Evolutionary conservation across 208 protist genomes (phyloP), one percentile per base, ranked within the genome.

Genomic region (Wallacemonas sp.): DNA sequence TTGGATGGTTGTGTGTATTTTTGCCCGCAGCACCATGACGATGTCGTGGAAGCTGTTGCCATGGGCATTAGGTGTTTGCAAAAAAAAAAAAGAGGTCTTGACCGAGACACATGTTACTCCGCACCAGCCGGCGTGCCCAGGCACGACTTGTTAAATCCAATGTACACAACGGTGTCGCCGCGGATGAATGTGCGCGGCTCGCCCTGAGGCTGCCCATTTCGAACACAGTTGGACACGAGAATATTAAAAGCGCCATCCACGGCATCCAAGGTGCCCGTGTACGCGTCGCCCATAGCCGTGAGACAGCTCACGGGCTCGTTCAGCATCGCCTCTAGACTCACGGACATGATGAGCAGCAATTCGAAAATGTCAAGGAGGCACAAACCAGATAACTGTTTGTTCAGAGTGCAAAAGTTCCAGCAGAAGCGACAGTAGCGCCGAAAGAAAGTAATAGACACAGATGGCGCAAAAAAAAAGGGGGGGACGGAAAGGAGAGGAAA

Each of bases 161-260:
- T 75, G 72, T 86, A 92, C 45, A 94, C 44, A 12, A 94, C 83
- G 28, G 80, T 75, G 61, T 94, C 88, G 26, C 88, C 88, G 2
- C 88, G 76, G n/a, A 94, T 70, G 63, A 94, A 90, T 1, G 77
- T 72, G 0, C 64, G 65, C 1, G 65, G 26, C 44, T 84, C 75
- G 3, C 31, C 38, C 41, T 66, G 31, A 20, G 61, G 22, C 39
- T 52, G 18, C 29, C 46, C 59, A 46, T 48, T 62, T 36, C 46
- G 38, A 8, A 25, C 31, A 36, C 67, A 73, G 20, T 65, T 67
- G 14, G 79, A 61, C 16, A 94, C 38, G 11, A 92, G 76, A 3
- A 81, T 65, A 48, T 94, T 84, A 38, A 94, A 94, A 52, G 52
- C 66, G 57, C 81, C 81, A 45, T 94, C 88, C 0, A 92, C 38